These are phyloP conservation scores for Toxicodendron radicans DNA, from an alignment of 345 rosid genomes.

Conservation along the genomic window DNA sequence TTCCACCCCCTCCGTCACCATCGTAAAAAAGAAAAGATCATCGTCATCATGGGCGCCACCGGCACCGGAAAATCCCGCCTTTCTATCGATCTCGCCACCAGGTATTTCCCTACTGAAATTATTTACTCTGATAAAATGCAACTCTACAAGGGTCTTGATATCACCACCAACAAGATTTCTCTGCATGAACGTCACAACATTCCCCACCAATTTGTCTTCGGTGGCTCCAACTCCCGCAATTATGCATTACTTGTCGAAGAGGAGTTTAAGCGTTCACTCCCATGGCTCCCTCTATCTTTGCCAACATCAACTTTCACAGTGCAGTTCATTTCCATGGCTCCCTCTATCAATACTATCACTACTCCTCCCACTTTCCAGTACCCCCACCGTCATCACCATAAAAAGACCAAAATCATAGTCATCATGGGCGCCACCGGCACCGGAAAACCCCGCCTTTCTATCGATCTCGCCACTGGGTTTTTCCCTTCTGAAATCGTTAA, in stretches of 20 bases:
- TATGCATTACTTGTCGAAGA: too few species aligned
- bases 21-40: slow-evolving; percentile 48
- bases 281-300: too few species aligned
- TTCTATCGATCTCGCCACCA: slow-evolving; percentile 72
- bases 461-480: slow-evolving; percentile 68
- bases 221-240: too few species aligned
- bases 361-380: slow-evolving; percentile 9
- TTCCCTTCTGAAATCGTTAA: slow-evolving; percentile 65
- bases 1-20: slow-evolving; percentile 17
- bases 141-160: slow-evolving; percentile 70
- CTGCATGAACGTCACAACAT: slow-evolving; percentile 54
- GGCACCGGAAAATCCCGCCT: slow-evolving; percentile 82
- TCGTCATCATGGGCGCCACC: slow-evolving; percentile 88
- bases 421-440: slow-evolving; percentile 90
- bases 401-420: slow-evolving; percentile 59
- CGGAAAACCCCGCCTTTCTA: slow-evolving; percentile 76
- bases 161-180: slow-evolving; percentile 83
- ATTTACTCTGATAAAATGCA: slow-evolving; percentile 91
- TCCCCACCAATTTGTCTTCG: too few species aligned
- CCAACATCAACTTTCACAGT: too few species aligned
- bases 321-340: too few species aligned
- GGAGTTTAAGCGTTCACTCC: too few species aligned
- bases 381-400: slow-evolving; percentile 17
- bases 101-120: slow-evolving; percentile 52
- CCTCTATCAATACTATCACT: slow-evolving; percentile 6